Conservation (phyloP, 768 basidiomycete genomes). For the Agaricus blazei region DNA sequence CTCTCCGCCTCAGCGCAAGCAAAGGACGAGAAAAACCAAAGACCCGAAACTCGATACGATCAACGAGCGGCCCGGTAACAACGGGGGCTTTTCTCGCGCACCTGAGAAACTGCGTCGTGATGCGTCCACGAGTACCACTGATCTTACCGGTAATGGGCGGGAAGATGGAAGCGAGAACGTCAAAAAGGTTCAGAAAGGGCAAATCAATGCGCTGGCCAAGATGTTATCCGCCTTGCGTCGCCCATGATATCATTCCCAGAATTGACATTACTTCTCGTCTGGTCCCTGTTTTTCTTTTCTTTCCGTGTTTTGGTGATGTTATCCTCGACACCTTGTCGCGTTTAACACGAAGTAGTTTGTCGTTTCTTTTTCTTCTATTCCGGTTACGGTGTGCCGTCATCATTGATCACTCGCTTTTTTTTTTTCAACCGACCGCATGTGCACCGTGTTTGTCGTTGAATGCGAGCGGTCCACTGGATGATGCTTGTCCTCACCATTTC, state of each 20-base stretch:
- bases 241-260: constrained; percentile 11
- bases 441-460: background rate
- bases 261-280: constrained; percentile 6
- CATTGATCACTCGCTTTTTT: background rate
- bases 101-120: constrained; percentile 49
- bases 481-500: constrained; percentile 2
- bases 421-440: background rate
- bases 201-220: constrained; percentile 88
- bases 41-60: constrained; percentile 70
- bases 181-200: constrained; percentile 84
- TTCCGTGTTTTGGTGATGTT: constrained; percentile 10
- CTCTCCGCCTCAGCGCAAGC: constrained; percentile 55
- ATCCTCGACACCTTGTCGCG: constrained; percentile 6
- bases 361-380: background rate
- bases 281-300: constrained; percentile 5
- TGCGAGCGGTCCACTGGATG: constrained; percentile 6
- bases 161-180: constrained; percentile 31
- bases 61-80: constrained; percentile 53
- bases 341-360: constrained; percentile 10
- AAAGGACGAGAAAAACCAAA: constrained; percentile 63
- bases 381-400: constrained; percentile 1
- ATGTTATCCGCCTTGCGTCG: constrained; percentile 81
- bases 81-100: constrained; percentile 27
- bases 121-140: constrained; percentile 72
- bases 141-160: constrained; percentile 44